Conservation (phyloP, 176 grass and related monocot species). For the Aechmea fasciata region DNA sequence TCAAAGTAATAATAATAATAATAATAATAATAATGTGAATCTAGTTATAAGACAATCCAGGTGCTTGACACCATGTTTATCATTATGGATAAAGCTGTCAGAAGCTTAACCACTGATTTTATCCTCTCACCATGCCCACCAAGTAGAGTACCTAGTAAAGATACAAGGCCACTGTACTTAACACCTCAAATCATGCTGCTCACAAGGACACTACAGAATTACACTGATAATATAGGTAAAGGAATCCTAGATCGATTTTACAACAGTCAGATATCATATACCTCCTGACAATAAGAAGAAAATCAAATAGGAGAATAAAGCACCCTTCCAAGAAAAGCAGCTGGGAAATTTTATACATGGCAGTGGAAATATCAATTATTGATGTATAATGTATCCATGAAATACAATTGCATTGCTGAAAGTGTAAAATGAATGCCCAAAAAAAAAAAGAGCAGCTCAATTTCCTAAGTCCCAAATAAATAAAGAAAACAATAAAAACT, state of each 20-base stretch:
- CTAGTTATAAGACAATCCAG: too few species aligned
- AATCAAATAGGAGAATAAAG: neutral
- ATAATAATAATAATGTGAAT: too few species aligned
- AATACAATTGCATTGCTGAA: neutral
- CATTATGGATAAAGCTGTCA: too few species aligned
- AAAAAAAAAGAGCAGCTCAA: neutral
- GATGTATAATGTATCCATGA: neutral
- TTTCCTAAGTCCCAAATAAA: conserved; percentile 10
- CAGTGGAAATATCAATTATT: neutral
- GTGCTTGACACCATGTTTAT: too few species aligned
- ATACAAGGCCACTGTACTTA: too few species aligned
- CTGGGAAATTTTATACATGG: conserved; percentile 4
- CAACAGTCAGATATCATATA: conserved; percentile 1
- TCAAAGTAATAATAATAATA: too few species aligned
- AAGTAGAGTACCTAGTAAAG: too few species aligned
- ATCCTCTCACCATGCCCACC: too few species aligned
- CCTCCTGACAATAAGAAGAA: neutral
- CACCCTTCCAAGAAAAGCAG: neutral
- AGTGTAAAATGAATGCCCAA: neutral
- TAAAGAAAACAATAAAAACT: neutral
- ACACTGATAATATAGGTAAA: neutral
- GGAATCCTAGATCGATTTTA: neutral
- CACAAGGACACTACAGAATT: neutral
- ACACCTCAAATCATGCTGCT: neutral
- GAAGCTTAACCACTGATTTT: too few species aligned